Evolutionary conservation across 148 eudicot genomes (phyloP).

Genomic region (Rhododendron molle): DNA sequence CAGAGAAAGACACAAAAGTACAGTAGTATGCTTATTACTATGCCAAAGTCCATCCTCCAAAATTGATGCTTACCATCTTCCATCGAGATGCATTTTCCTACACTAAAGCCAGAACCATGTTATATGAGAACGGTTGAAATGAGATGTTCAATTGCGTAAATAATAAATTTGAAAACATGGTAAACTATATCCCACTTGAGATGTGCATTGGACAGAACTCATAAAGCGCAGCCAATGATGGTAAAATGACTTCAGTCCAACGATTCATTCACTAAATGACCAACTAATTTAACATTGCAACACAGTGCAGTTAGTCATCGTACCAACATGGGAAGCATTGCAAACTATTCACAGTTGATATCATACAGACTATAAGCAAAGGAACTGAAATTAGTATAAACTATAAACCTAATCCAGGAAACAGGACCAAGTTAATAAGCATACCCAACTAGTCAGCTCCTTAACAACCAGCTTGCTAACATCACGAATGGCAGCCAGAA

Average conservation of each 20-base stretch:
- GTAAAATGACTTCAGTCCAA: not conserved
- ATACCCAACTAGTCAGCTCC: conserved; percentile 96
- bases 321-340: not conserved
- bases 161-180: not conserved
- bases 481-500: conserved; percentile 84
- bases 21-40: not conserved
- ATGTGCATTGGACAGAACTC: not conserved
- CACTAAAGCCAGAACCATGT: not conserved
- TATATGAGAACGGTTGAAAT: not conserved
- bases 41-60: not conserved
- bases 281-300: not conserved
- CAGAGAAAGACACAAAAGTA: not conserved
- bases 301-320: not conserved
- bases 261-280: not conserved
- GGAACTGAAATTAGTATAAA: not conserved
- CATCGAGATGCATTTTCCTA: not conserved
- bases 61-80: not conserved
- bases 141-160: not conserved
- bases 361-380: not conserved
- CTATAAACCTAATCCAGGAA: not conserved
- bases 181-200: not conserved
- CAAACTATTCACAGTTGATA: not conserved
- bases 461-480: conserved; percentile 88
- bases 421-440: conserved; percentile 1
- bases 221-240: not conserved